Evolutionary conservation across 352 stramenopile genomes (phyloP).

Genomic region (Phytophthora colocasiae): DNA sequence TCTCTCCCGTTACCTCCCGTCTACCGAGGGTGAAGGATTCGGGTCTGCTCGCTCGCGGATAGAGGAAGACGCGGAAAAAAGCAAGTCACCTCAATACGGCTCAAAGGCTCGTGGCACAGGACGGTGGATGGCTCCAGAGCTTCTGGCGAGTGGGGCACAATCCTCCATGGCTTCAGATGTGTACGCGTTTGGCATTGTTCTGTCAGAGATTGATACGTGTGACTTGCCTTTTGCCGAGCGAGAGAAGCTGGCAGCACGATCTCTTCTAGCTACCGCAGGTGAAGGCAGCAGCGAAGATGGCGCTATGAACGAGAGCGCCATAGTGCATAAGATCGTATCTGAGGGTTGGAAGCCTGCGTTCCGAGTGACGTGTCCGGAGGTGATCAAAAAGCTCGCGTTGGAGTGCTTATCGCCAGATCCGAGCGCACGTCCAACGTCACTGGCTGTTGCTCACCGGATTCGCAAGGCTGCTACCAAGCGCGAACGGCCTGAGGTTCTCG

Average conservation of each 20-base stretch:
- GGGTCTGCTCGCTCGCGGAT: background rate
- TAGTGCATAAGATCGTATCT: conserved; percentile 61
- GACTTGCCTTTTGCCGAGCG: conserved; percentile 61
- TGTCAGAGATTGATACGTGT: conserved; percentile 83
- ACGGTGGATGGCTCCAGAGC: conserved; percentile 88
- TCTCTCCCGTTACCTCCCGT: conserved; percentile 40
- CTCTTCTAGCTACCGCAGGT: conserved; percentile 14
- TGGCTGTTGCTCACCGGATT: conserved; percentile 55
- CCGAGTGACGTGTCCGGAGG: conserved; percentile 47
- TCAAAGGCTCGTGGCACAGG: conserved; percentile 54
- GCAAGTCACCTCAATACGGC: conserved; percentile 12
- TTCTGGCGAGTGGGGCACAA: conserved; percentile 70
- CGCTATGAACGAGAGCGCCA: conserved; percentile 42
- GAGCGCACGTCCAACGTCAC: conserved; percentile 42
- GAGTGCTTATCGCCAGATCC: conserved; percentile 57
- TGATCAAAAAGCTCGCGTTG: conserved; percentile 51
- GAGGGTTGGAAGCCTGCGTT: conserved; percentile 63
- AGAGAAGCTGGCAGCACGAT: conserved; percentile 22
- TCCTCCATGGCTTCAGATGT: conserved; percentile 88
- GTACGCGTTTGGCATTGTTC: conserved; percentile 86
- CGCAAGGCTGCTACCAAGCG: conserved; percentile 49
- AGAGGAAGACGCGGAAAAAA: background rate
- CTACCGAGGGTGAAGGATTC: conserved; percentile 12
- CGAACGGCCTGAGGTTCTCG: conserved; percentile 36
- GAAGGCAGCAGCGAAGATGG: conserved; percentile 33